These are phyloP conservation scores for Aureobasidium subglaciale DNA, from an alignment of 2,329 filamentous ascomycete genomes.

Conservation along the genomic window DNA sequence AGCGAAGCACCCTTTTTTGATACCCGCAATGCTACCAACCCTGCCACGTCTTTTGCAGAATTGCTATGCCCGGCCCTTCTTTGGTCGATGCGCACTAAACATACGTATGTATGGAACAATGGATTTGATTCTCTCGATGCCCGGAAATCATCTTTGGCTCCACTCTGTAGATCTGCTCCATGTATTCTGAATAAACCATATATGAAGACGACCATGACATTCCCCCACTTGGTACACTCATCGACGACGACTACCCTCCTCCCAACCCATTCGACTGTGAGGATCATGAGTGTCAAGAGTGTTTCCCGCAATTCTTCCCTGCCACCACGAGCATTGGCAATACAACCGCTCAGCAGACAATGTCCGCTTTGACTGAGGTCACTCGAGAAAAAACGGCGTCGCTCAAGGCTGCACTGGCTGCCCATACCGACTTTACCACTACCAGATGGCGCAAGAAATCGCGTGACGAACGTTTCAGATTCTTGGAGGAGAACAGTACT, in stretches of 20 bases:
- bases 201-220: background rate
- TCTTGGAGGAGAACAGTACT: background rate
- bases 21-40: constrained; percentile 10
- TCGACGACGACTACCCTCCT: background rate
- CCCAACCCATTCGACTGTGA: background rate
- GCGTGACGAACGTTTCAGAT: background rate
- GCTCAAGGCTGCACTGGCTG: background rate
- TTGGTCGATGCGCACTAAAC: no score
- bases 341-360: background rate
- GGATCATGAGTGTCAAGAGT: background rate
- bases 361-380: background rate
- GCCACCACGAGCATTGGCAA: background rate
- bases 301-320: constrained; percentile 8
- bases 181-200: no score
- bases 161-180: no score
- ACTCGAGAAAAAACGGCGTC: background rate
- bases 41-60: no score
- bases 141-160: no score
- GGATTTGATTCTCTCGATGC: no score
- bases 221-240: background rate
- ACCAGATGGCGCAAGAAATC: constrained; percentile 7
- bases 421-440: background rate
- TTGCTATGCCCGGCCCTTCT: no score
- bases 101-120: no score
- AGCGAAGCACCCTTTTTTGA: background rate